Evolutionary conservation across 2,329 filamentous ascomycete species (phyloP).

Genomic region (Fusarium aywerte): DNA sequence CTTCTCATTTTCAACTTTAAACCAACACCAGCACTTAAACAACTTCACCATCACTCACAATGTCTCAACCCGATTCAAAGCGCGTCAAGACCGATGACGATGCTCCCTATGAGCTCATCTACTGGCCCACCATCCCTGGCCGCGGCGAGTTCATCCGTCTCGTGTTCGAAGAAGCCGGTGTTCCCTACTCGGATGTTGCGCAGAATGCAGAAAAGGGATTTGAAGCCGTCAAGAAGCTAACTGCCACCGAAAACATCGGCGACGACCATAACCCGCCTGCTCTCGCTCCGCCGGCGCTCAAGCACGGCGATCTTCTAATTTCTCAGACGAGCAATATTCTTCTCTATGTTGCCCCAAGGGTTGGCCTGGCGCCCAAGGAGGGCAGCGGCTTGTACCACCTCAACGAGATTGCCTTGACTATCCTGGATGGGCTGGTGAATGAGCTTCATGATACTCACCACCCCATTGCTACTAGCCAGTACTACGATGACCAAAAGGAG

Average conservation of each 20-base stretch:
- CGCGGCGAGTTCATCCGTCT: slow-evolving; percentile 80
- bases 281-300: slow-evolving; percentile 74
- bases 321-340: slow-evolving; percentile 79
- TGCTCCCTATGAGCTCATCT: slow-evolving; percentile 71
- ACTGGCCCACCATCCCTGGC: slow-evolving; percentile 78
- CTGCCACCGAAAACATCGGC: slow-evolving; percentile 58
- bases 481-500: slow-evolving; percentile 80
- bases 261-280: slow-evolving; percentile 70
- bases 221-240: slow-evolving; percentile 59
- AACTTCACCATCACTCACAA: background rate
- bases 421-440: slow-evolving; percentile 75
- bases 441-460: slow-evolving; percentile 83
- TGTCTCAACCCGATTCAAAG: slow-evolving; percentile 45
- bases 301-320: slow-evolving; percentile 69
- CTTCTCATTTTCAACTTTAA: background rate
- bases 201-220: slow-evolving; percentile 60
- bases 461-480: slow-evolving; percentile 67
- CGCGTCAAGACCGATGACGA: slow-evolving; percentile 54
- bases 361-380: slow-evolving; percentile 64
- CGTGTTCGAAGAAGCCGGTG: slow-evolving; percentile 74
- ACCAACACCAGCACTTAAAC: background rate
- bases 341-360: slow-evolving; percentile 71
- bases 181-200: slow-evolving; percentile 69
- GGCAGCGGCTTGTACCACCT: slow-evolving; percentile 64
- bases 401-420: slow-evolving; percentile 73